Percentiles rank a stretch among this genome's conserved stretches.
phyloP scores from a whole-genome alignment of 2,329 filamentous ascomycete species.

The Dactylellina leptospora region DNA sequence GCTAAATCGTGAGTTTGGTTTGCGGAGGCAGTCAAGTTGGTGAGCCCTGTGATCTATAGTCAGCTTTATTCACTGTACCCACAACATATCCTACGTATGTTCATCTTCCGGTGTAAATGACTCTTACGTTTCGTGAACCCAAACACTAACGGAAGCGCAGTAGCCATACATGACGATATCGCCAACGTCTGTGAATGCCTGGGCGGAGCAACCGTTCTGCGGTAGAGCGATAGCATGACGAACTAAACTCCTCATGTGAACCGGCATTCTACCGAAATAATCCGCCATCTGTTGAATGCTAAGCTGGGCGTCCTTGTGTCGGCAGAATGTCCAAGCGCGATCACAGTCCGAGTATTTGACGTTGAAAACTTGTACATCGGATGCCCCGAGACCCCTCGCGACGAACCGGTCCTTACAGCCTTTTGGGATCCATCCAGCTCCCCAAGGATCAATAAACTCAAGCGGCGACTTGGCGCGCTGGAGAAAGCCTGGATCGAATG shows the following conservation, averaged over 20 bases:
- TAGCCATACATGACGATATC: conserved; percentile 38
- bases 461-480: conserved; percentile 10
- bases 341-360: conserved; percentile 50
- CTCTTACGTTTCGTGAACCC: conserved; percentile 47
- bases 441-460: conserved; percentile 33
- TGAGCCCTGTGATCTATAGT: conserved; percentile 31
- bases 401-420: conserved; percentile 47
- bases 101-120: no score
- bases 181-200: conserved; percentile 24
- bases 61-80: neutral
- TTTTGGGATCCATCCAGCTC: conserved; percentile 44
- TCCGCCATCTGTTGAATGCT: conserved; percentile 49
- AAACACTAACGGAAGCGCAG: conserved; percentile 24
- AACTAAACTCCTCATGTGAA: conserved; percentile 53
- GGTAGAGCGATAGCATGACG: conserved; percentile 49
- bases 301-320: conserved; percentile 51
- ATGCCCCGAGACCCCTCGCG: conserved; percentile 13
- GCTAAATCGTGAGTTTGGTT: conserved; percentile 28
- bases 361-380: conserved; percentile 47
- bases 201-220: conserved; percentile 21
- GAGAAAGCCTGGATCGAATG: conserved; percentile 21
- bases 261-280: conserved; percentile 48
- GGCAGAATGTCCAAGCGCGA: conserved; percentile 49
- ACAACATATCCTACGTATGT: neutral
- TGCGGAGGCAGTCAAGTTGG: conserved; percentile 35